Evolutionary conservation across 192 early-diverging fungal species (phyloP).

Genomic region (Spizellomyces punctatus): DNA sequence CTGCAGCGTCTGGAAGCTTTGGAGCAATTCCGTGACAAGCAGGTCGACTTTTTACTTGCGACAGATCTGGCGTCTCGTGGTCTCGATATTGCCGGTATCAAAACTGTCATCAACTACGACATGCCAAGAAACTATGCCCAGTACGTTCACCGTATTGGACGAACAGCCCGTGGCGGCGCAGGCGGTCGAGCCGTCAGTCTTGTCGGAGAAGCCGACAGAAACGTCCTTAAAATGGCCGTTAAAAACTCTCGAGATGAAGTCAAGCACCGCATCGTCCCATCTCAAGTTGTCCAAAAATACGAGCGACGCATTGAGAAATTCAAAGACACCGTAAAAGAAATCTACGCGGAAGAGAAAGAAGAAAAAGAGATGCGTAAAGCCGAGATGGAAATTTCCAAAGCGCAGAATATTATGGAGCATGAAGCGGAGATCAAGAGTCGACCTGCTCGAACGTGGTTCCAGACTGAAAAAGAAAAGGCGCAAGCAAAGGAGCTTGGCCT

Average conservation of each 20-base stretch:
- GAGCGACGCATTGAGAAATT: conserved; percentile 69
- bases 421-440: conserved; percentile 85
- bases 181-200: conserved; percentile 87
- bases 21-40: conserved; percentile 84
- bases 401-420: conserved; percentile 81
- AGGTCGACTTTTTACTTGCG: conserved; percentile 88
- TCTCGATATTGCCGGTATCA: conserved; percentile 95
- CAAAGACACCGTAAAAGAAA: conserved; percentile 47
- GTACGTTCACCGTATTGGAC: conserved; percentile 94
- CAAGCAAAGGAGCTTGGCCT: conserved; percentile 53
- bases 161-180: conserved; percentile 92
- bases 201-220: conserved; percentile 90
- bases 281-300: conserved; percentile 77
- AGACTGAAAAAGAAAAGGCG: conserved; percentile 75
- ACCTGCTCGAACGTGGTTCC: conserved; percentile 96
- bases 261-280: conserved; percentile 87
- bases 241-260: conserved; percentile 79
- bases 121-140: conserved; percentile 92
- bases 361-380: conserved; percentile 79
- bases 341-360: conserved; percentile 59
- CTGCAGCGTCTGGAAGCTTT: conserved; percentile 86
- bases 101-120: conserved; percentile 98
- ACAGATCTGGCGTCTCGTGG: conserved; percentile 97
- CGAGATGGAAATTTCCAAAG: conserved; percentile 91
- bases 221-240: conserved; percentile 88